Percentiles rank a stretch among this genome's conserved stretches.
These are phyloP conservation scores for Ceratobasidium sp. DNA, from an alignment of 1,284 basidiomycete genomes.

Conservation along the genomic window DNA sequence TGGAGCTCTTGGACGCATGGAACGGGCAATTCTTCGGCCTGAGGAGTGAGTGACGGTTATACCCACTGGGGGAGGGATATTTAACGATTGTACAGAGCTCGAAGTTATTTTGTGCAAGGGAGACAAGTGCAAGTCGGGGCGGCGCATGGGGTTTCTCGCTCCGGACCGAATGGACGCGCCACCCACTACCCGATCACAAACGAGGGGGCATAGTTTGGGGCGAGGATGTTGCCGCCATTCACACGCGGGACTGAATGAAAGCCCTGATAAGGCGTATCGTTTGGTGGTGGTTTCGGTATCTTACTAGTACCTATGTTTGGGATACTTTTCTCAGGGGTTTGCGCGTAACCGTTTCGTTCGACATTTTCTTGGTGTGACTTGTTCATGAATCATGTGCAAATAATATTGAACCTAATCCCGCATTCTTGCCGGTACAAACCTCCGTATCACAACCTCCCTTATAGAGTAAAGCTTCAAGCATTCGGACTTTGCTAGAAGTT, in stretches of 20 bases:
- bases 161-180: conserved; percentile 6
- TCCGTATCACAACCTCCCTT: conserved; percentile 82
- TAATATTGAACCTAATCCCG: conserved; percentile 64
- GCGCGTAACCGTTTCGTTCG: neutral
- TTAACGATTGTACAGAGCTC: neutral
- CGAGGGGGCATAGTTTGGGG: neutral
- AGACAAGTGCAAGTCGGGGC: conserved; percentile 18
- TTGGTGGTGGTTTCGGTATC: conserved; percentile 21
- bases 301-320: neutral
- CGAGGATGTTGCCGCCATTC: neutral
- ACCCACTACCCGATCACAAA: neutral
- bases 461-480: conserved; percentile 76
- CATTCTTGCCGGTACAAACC: conserved; percentile 93
- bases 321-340: neutral
- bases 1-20: conserved; percentile 16
- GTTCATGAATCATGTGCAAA: neutral
- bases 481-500: conserved; percentile 68
- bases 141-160: conserved; percentile 1
- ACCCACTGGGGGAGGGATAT: neutral
- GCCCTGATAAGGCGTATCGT: conserved; percentile 19
- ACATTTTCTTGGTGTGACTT: neutral
- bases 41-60: conserved; percentile 9
- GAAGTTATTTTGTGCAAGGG: conserved; percentile 25
- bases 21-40: conserved; percentile 20
- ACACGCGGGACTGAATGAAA: too few species aligned